A percentile compares a stretch with the other conserved stretches of the same genome.
Evolutionary conservation across 2,329 filamentous ascomycete genomes (phyloP).

Genomic region (Colletotrichum sp.): DNA sequence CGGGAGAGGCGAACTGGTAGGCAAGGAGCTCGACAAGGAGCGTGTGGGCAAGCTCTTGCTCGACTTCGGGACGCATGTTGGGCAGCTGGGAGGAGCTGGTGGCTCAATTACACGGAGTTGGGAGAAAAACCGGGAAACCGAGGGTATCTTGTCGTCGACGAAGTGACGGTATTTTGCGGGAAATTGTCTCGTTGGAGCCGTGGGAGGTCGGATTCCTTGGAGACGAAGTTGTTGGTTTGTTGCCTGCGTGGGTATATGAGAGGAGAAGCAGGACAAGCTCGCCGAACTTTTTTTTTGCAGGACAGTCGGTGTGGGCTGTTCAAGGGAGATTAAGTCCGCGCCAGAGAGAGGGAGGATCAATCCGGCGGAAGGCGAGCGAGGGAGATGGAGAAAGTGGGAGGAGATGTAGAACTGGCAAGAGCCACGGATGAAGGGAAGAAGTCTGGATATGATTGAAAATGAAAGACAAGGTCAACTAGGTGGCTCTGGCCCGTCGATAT

Average conservation of each 20-base stretch:
- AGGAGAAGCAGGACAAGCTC: slow-evolving; percentile 16
- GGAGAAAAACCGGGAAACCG: slow-evolving; percentile 21
- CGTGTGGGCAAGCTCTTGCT: slow-evolving; percentile 98
- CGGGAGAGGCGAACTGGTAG: slow-evolving; percentile 98
- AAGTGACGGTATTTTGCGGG: neutral
- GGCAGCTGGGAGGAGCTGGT: slow-evolving; percentile 25
- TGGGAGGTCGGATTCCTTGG: slow-evolving; percentile 9
- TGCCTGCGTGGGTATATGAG: slow-evolving; percentile 17
- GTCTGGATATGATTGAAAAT: slow-evolving; percentile 21
- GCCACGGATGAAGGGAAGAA: slow-evolving; percentile 21
- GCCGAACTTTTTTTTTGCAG: slow-evolving; percentile 3
- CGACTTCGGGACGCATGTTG: slow-evolving; percentile 95
- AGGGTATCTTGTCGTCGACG: slow-evolving; percentile 18
- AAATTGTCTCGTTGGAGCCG: slow-evolving; percentile 7
- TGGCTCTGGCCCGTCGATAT: slow-evolving; percentile 21
- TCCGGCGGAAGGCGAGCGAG: slow-evolving; percentile 16
- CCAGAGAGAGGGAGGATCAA: slow-evolving; percentile 21
- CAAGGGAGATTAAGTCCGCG: slow-evolving; percentile 20
- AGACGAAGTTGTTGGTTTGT: neutral
- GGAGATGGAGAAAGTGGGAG: slow-evolving; percentile 17
- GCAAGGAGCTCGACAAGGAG: slow-evolving; percentile 97
- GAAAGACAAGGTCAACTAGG: slow-evolving; percentile 4
- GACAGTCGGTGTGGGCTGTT: slow-evolving; percentile 12
- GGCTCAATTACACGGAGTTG: slow-evolving; percentile 20
- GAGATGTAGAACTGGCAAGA: neutral